Evolutionary conservation across 176 grass and related monocot species (phyloP), one percentile per base, ranked within the genome.

Genomic region (Cenchrus fungigraminus): DNA sequence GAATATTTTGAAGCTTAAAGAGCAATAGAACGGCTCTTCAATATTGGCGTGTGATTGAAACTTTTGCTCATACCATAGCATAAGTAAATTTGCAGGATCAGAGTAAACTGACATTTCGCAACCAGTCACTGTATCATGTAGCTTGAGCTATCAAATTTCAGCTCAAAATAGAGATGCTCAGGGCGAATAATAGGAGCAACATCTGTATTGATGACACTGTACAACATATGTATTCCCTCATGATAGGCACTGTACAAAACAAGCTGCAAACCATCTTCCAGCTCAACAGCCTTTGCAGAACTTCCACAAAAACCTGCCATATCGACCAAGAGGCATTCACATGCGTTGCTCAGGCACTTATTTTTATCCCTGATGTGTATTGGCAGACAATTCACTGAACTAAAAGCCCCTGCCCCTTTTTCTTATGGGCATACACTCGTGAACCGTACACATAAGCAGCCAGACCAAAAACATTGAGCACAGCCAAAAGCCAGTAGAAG

Each of bases 401-500:
- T 8, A 58, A 86, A 72, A 79, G 69, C 0, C 20, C 53, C 47
- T 75, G 69, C 0, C 29, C 45, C 47, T 75, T 93, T 20, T 64
- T 85, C 85, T 93, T 90, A 37, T 70, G 75, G 28, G 73, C 74
- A 63, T 85, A 90, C 9, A 49, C 49, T 82, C 14, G 67, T 42
- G 91, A 79, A 28, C 88, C 84, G 57, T 85, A 85, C 0, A 93
- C 13, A 47, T 85, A 90, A 28, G 62, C 15, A 45, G 34, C 57
- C 50, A 93, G 78, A 11, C 86, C 88, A 49, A 93, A 6, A 83
- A 80, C 82, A 47, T 79, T 86, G 25, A 93, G 47, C 19, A 44
- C 73, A 17, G 88, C 73, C 61, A 93, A 71, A 56, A 93, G 82
- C 91, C 85, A 88, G 43, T 93, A 93, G 34, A 93, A 93, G 55